Evolutionary conservation across 108 stramenopile genomes (phyloP).

Genomic region (Fragilariopsis cylindrus): DNA sequence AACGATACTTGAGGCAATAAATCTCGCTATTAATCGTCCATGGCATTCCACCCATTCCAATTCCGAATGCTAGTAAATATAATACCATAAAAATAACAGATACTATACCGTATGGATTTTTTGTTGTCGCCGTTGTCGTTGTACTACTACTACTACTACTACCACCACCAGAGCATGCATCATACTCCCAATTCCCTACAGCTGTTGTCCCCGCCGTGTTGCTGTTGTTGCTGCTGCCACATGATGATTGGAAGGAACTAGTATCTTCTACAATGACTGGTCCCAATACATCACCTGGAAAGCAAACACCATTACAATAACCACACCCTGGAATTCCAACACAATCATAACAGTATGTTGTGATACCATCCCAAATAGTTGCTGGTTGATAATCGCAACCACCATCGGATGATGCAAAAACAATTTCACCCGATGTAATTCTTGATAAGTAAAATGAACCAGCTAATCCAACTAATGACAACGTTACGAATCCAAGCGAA

Average conservation of each 20-base stretch:
- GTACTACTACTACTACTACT: background rate
- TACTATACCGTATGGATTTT: constrained; percentile 52
- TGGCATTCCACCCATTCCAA: constrained; percentile 83
- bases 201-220: background rate
- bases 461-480: constrained; percentile 64
- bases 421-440: constrained; percentile 34
- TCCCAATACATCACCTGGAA: constrained; percentile 32
- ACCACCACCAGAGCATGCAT: constrained; percentile 30
- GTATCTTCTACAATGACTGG: background rate
- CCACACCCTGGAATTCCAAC: constrained; percentile 63
- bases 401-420: constrained; percentile 6
- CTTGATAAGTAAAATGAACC: constrained; percentile 62
- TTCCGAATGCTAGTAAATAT: constrained; percentile 80
- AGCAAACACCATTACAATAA: constrained; percentile 51
- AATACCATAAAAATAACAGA: constrained; percentile 73
- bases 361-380: constrained; percentile 59
- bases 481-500: constrained; percentile 48
- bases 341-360: constrained; percentile 71
- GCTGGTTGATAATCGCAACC: constrained; percentile 44
- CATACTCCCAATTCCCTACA: constrained; percentile 22
- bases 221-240: background rate
- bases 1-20: constrained; percentile 67
- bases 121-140: background rate
- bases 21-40: constrained; percentile 91
- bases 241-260: background rate